Evolutionary conservation across 2,329 filamentous ascomycete species (phyloP).

Genomic region (Chalara sp.): DNA sequence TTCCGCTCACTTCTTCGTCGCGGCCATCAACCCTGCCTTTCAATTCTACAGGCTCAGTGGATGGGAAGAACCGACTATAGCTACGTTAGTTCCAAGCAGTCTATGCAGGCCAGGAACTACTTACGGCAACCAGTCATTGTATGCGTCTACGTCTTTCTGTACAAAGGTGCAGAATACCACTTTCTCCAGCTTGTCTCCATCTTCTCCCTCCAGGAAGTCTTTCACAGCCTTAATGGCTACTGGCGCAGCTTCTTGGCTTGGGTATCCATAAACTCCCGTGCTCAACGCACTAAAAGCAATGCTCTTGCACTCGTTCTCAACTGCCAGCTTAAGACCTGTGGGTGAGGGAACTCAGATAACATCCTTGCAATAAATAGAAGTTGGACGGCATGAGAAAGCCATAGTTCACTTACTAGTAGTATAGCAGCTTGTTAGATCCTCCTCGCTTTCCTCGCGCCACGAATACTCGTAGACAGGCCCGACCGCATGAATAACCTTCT

Average conservation of each 20-base stretch:
- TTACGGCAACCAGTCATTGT: slow-evolving; percentile 67
- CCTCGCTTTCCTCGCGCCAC: slow-evolving; percentile 34
- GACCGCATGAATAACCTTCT: slow-evolving; percentile 82
- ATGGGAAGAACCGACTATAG: slow-evolving; percentile 41
- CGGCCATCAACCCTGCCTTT: slow-evolving; percentile 2
- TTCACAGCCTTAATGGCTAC: slow-evolving; percentile 58
- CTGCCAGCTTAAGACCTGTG: slow-evolving; percentile 57
- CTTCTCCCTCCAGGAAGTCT: slow-evolving; percentile 42
- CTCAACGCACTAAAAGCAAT: slow-evolving; percentile 82
- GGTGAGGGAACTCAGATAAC: not conserved
- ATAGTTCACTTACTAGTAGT: slow-evolving; percentile 37
- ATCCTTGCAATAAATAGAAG: not conserved
- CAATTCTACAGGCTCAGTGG: slow-evolving; percentile 25
- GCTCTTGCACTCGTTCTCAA: slow-evolving; percentile 55
- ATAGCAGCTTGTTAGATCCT: slow-evolving; percentile 59
- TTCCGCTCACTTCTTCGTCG: not conserved
- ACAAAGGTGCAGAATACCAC: slow-evolving; percentile 84
- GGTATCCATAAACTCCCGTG: slow-evolving; percentile 87
- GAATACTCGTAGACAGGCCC: slow-evolving; percentile 65
- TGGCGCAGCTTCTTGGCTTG: slow-evolving; percentile 63
- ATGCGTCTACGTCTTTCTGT: slow-evolving; percentile 68
- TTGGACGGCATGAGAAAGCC: too few species aligned
- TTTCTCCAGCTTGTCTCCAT: slow-evolving; percentile 51
- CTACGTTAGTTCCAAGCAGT: slow-evolving; percentile 2
- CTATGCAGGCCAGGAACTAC: slow-evolving; percentile 30